Conservation (phyloP, 1,139 yeast species). For the Taphrina flavorubra region DNA sequence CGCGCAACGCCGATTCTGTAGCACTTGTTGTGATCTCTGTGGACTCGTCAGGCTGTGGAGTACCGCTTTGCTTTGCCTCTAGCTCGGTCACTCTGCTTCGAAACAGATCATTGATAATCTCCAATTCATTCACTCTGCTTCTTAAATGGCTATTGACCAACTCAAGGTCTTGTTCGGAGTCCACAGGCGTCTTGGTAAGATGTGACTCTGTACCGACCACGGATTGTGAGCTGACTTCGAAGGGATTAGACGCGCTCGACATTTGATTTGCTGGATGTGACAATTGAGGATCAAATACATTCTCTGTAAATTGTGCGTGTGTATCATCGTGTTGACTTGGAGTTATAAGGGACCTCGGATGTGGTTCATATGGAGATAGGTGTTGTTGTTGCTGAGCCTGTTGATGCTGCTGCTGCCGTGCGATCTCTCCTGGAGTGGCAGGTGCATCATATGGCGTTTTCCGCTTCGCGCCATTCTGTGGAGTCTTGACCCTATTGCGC, state of each 20-base stretch:
- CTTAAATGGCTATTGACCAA: slow-evolving; percentile 53
- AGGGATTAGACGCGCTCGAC: slow-evolving; percentile 10
- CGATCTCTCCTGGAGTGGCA: slow-evolving; percentile 28
- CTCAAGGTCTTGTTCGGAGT: slow-evolving; percentile 39
- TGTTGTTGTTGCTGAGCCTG: slow-evolving; percentile 40
- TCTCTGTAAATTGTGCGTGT: slow-evolving; percentile 29
- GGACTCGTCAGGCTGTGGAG: slow-evolving; percentile 1
- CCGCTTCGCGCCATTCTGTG: slow-evolving; percentile 44
- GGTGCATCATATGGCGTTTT: slow-evolving; percentile 31
- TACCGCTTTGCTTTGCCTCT: slow-evolving; percentile 54
- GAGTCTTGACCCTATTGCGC: slow-evolving; percentile 76
- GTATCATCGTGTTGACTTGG: slow-evolving; percentile 45
- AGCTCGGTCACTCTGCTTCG: slow-evolving; percentile 80
- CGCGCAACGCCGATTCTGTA: slow-evolving; percentile 1
- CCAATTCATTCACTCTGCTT: slow-evolving; percentile 85
- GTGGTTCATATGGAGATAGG: slow-evolving; percentile 31
- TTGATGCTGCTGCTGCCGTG: slow-evolving; percentile 32
- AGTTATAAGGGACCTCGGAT: slow-evolving; percentile 33
- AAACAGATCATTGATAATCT: slow-evolving; percentile 84
- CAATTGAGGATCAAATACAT: slow-evolving; percentile 25
- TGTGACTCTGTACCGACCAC: slow-evolving; percentile 42
- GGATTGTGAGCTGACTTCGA: background rate
- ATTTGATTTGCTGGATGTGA: slow-evolving; percentile 20
- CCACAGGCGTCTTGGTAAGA: slow-evolving; percentile 41
- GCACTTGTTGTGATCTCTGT: background rate